A percentile compares a stretch with the other conserved stretches of the same genome.
Conservation (phyloP, 441 rosid species). For the Gossypium schwendimanii region DNA sequence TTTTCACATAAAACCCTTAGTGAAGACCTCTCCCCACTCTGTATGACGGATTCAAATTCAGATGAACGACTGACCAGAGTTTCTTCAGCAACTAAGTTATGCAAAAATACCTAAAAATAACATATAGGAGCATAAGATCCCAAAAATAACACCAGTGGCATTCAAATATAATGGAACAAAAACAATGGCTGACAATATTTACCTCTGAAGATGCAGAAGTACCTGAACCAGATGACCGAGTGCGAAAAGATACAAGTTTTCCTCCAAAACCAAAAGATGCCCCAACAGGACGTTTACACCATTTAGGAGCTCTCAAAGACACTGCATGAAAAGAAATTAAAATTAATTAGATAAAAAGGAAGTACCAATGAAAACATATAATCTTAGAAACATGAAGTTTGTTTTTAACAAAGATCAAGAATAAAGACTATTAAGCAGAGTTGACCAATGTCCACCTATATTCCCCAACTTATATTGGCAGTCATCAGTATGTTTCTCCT, state of each 20-base stretch:
- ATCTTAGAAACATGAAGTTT: neutral
- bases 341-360: neutral
- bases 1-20: constrained; percentile 74
- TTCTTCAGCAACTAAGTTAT: constrained; percentile 70
- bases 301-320: constrained; percentile 85
- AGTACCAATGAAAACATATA: neutral
- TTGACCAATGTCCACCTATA: neutral
- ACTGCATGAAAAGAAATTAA: constrained; percentile 30
- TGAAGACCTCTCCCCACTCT: constrained; percentile 74
- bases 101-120: constrained; percentile 62
- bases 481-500: constrained; percentile 5
- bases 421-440: neutral
- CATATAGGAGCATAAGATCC: constrained; percentile 16
- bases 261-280: constrained; percentile 99
- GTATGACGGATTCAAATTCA: constrained; percentile 88
- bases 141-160: neutral
- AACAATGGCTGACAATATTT: neutral
- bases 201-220: constrained; percentile 34
- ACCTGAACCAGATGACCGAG: constrained; percentile 43
- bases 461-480: neutral
- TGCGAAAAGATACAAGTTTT: constrained; percentile 78
- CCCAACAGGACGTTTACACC: constrained; percentile 92
- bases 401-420: neutral
- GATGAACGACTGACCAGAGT: constrained; percentile 72
- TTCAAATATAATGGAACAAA: neutral